Evolutionary conservation across 352 stramenopile species (phyloP).

Genomic region (Bremia lactucae): DNA sequence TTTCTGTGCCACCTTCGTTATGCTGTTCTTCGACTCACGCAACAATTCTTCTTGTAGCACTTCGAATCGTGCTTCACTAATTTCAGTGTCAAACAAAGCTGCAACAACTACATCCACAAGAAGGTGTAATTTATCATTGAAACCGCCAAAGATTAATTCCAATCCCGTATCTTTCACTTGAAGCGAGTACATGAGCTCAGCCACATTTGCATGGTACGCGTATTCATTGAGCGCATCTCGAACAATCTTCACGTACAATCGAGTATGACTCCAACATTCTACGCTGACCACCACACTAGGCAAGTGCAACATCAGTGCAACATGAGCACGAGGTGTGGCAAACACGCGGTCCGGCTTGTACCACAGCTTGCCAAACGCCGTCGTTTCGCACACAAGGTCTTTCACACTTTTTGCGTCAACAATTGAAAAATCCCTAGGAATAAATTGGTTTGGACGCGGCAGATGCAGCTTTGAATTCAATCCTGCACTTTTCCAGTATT

Average conservation of each 20-base stretch:
- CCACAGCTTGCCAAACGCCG: constrained; percentile 43
- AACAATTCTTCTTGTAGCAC: constrained; percentile 61
- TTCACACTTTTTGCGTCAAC: constrained; percentile 18
- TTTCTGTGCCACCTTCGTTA: constrained; percentile 46
- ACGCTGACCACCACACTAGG: constrained; percentile 33
- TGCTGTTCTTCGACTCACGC: constrained; percentile 55
- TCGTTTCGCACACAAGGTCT: constrained; percentile 26
- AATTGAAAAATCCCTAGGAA: constrained; percentile 57
- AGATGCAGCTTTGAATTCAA: constrained; percentile 38
- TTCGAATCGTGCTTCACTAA: constrained; percentile 43
- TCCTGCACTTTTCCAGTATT: constrained; percentile 27
- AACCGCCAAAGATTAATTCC: constrained; percentile 62
- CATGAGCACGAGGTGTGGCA: constrained; percentile 41
- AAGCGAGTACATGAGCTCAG: constrained; percentile 61
- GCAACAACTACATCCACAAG: constrained; percentile 53
- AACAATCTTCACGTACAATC: constrained; percentile 56
- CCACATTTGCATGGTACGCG: constrained; percentile 63
- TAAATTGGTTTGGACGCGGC: constrained; percentile 58
- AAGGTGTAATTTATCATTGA: constrained; percentile 62
- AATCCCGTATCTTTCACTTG: constrained; percentile 49
- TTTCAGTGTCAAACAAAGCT: constrained; percentile 36
- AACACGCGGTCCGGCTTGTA: constrained; percentile 57
- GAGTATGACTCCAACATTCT: constrained; percentile 29
- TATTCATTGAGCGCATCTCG: constrained; percentile 61
- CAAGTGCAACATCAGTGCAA: constrained; percentile 43